Base-by-base conservation (phyloP, 1,284 basidiomycete species). In the Veloporphyrellus conicus region DNA sequence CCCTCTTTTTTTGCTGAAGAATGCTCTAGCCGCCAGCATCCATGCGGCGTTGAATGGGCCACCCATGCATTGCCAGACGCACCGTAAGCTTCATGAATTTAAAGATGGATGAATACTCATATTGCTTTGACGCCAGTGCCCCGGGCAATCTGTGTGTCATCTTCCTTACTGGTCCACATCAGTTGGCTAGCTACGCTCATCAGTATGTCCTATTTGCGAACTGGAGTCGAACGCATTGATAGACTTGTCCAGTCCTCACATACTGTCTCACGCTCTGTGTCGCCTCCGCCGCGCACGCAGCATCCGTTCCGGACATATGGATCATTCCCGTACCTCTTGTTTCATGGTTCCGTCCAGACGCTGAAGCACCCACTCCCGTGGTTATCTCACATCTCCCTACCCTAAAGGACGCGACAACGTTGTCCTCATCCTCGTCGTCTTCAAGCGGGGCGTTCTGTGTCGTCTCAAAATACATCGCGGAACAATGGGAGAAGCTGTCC, bases 241-340 rank as follows among this genome's bases (percentile, higher is more conserved):
- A 32, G 22, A 48, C 54, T 41, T 19, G 12, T 41, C 31, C 45
- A 85, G 82, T 75, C 34, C 58, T 81, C 15, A 57, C 71, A 10
- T 82, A 86, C 55, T 80, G 78, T 58, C 68, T 84, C 52, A 59
- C 69, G 2, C 62, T 86, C 23, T 68, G 76, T 53, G 63, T 77
- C 48, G 60, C 71, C 34, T 58, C 73, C 15, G 60, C 74, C 48
- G 60, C 69, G 3, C 82, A 84, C 52, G 59, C 66, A 32, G 55
- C 52, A 39, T 51, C 55, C 18, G 61, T 74, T 51, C 71, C 73
- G 6, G 64, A 68, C 27, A 66, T 86, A 45, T 85, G 81, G 81
- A 63, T 49, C 19, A 67, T 66, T 28, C 71, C 74, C 3, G 61
- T 84, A 33, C 74, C 76, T 52, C 58, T 63, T 10, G 68, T 83